These are phyloP conservation scores for Colletotrichum noveboracense DNA, from an alignment of 2,329 filamentous ascomycete genomes.

Conservation along the genomic window DNA sequence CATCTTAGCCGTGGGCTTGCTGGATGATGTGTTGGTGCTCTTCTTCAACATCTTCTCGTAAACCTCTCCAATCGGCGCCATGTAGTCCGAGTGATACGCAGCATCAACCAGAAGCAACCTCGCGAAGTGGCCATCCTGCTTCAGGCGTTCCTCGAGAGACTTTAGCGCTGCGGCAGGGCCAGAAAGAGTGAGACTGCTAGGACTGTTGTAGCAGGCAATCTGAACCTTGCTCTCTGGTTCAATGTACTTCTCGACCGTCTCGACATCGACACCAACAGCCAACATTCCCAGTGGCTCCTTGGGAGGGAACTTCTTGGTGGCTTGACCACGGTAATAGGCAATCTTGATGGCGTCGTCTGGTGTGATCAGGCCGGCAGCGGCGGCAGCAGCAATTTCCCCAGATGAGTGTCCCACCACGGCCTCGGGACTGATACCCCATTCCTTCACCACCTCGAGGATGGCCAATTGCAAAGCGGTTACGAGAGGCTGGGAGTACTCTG, in stretches of 20 bases:
- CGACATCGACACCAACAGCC: background rate
- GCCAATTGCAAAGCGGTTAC: conserved; percentile 40
- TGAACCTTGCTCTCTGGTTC: background rate
- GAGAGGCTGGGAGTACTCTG: conserved; percentile 40
- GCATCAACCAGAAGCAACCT: conserved; percentile 25
- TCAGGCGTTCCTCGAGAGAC: background rate
- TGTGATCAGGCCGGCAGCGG: conserved; percentile 19
- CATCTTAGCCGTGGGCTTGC: background rate
- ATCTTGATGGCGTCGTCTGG: background rate
- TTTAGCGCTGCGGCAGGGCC: background rate
- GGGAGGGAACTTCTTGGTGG: background rate
- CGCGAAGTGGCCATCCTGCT: conserved; percentile 22
- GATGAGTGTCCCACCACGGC: conserved; percentile 24
- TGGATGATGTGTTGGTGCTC: rapidly evolving
- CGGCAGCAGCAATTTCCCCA: conserved; percentile 25
- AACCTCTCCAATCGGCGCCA: background rate
- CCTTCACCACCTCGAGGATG: conserved; percentile 31
- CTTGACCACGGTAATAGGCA: conserved; percentile 4
- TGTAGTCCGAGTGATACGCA: conserved; percentile 15
- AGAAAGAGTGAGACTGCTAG: conserved; percentile 6
- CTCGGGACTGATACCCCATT: background rate
- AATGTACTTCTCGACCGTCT: background rate
- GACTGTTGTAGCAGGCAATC: conserved; percentile 7
- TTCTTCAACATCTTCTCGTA: background rate
- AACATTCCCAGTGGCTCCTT: background rate